These are phyloP conservation scores for Eurotiales sp. DNA, from an alignment of 2,329 filamentous ascomycete species.

Conservation along the genomic window DNA sequence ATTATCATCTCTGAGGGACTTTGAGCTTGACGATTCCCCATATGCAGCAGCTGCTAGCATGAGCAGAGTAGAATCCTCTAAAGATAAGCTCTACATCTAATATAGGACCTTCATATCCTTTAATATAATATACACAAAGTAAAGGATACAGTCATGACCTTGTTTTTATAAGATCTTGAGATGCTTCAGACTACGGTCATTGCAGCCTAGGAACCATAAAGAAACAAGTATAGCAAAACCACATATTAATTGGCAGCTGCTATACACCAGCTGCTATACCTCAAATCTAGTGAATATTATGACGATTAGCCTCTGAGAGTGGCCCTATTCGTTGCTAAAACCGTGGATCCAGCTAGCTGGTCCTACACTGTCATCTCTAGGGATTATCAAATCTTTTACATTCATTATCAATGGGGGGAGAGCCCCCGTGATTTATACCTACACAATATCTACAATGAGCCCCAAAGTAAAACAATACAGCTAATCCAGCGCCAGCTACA, in stretches of 20 bases:
- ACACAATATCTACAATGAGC: neutral
- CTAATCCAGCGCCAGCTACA: neutral
- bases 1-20: too few relatives aligned
- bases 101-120: constrained; percentile 19
- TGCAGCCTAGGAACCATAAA: constrained; percentile 24
- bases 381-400: neutral
- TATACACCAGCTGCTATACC: constrained; percentile 21
- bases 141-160: constrained; percentile 21
- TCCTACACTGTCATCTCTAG: neutral
- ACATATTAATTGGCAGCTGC: constrained; percentile 20
- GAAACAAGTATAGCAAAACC: constrained; percentile 20
- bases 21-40: too few relatives aligned
- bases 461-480: neutral
- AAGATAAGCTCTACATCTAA: neutral
- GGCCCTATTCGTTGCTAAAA: neutral
- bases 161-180: constrained; percentile 16
- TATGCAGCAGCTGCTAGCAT: too few relatives aligned
- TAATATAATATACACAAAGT: constrained; percentile 22
- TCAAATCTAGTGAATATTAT: neutral
- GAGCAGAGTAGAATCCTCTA: neutral
- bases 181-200: constrained; percentile 22
- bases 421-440: neutral
- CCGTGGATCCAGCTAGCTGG: neutral
- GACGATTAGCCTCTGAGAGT: neutral
- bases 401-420: neutral